Conservation (phyloP, 352 stramenopile genomes). For the Blastocystis sp. region DNA sequence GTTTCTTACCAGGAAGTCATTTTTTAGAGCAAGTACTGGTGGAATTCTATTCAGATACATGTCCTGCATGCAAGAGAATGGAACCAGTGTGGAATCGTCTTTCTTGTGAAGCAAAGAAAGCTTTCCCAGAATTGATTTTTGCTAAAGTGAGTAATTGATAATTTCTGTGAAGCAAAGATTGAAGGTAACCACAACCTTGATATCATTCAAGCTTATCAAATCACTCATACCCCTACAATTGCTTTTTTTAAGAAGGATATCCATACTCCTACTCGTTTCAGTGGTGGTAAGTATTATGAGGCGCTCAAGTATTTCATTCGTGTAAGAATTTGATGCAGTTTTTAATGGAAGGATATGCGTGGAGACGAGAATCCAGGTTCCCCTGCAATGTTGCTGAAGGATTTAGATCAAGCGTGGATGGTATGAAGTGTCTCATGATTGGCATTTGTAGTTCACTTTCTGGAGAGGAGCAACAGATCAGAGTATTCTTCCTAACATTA, state of each 20-base stretch:
- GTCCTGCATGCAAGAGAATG: conserved; percentile 61
- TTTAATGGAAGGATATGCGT: conserved; percentile 35
- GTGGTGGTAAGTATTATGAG: conserved; percentile 59
- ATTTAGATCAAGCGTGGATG: conserved; percentile 61
- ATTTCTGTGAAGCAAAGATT: not conserved
- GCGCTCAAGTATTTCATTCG: conserved; percentile 66
- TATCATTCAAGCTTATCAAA: conserved; percentile 51
- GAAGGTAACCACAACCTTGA: conserved; percentile 66
- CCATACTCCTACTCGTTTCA: conserved; percentile 44
- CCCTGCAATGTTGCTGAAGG: conserved; percentile 56
- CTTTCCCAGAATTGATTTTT: conserved; percentile 28
- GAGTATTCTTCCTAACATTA: conserved; percentile 61
- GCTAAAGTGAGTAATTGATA: conserved; percentile 6
- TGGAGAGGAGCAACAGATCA: conserved; percentile 51
- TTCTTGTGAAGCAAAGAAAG: conserved; percentile 41
- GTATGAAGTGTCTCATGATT: not conserved
- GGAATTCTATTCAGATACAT: conserved; percentile 66
- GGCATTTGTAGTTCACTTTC: conserved; percentile 57
- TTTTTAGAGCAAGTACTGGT: conserved; percentile 56
- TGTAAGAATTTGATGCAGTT: not conserved
- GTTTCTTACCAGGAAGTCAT: not conserved
- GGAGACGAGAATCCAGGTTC: conserved; percentile 39
- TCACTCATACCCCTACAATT: conserved; percentile 66
- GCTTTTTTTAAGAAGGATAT: conserved; percentile 65
- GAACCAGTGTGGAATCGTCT: conserved; percentile 58